These are phyloP conservation scores for Cerioporus squamosus DNA, from an alignment of 1,284 basidiomycete species.

Conservation along the genomic window DNA sequence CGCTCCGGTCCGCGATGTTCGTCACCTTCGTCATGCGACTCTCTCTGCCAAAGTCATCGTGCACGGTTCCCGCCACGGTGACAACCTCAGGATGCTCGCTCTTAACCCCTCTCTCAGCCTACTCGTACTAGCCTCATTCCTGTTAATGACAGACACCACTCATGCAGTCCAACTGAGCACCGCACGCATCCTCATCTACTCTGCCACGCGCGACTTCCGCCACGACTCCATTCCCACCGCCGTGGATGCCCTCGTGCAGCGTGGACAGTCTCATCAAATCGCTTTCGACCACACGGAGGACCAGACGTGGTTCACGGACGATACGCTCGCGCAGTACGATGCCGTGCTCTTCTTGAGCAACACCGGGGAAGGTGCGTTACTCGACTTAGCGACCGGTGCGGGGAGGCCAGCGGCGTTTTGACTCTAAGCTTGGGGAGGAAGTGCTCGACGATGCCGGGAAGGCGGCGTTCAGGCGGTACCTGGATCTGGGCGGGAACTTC, in stretches of 20 bases:
- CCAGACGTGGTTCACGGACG: conserved; percentile 57
- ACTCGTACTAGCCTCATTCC: too few species aligned
- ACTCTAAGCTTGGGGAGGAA: conserved; percentile 27
- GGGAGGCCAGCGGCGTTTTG: background rate
- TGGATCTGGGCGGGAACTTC: conserved; percentile 75
- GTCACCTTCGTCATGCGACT: too few species aligned
- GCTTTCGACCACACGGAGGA: conserved; percentile 74
- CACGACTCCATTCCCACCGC: conserved; percentile 83
- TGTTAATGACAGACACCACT: background rate
- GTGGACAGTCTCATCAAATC: conserved; percentile 50
- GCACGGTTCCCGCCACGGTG: too few species aligned
- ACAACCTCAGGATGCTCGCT: background rate
- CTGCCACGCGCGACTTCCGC: conserved; percentile 56
- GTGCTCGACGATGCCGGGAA: conserved; percentile 68
- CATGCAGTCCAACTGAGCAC: conserved; percentile 8
- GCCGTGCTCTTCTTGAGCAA: conserved; percentile 74
- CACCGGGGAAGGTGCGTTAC: conserved; percentile 61
- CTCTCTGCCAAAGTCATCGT: too few species aligned
- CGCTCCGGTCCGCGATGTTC: too few species aligned
- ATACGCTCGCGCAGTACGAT: conserved; percentile 61
- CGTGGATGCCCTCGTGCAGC: conserved; percentile 54
- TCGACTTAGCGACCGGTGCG: background rate
- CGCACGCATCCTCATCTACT: conserved; percentile 51
- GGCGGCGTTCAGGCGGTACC: conserved; percentile 64
- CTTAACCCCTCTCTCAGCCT: too few species aligned